Conservation (phyloP, 306 rosid species). For the Hippophae rhamnoides region DNA sequence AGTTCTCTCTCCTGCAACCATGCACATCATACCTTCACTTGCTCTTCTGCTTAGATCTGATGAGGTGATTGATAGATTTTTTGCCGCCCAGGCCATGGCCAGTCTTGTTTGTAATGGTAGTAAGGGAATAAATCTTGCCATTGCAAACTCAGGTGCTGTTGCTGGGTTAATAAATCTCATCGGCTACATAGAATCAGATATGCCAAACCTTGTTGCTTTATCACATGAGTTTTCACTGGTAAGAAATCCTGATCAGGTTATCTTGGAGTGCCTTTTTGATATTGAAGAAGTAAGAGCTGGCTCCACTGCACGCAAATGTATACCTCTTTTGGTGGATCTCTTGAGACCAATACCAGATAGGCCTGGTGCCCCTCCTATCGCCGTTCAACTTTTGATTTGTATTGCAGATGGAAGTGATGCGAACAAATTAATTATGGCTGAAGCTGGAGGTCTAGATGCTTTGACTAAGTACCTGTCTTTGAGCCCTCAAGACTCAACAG, state of each 20-base stretch:
- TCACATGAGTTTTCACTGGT: conserved; percentile 75
- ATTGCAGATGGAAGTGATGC: conserved; percentile 84
- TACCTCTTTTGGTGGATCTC: conserved; percentile 90
- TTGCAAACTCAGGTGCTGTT: conserved; percentile 91
- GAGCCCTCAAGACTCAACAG: conserved; percentile 96
- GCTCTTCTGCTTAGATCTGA: conserved; percentile 74
- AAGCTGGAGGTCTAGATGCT: conserved; percentile 93
- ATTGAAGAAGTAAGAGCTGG: conserved; percentile 82
- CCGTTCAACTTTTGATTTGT: conserved; percentile 74
- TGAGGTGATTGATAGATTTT: conserved; percentile 69
- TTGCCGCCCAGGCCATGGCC: conserved; percentile 93
- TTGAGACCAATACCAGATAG: conserved; percentile 92
- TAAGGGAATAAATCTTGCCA: conserved; percentile 69
- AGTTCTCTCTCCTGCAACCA: conserved; percentile 48
- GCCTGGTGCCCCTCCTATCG: conserved; percentile 85
- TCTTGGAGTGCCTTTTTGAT: conserved; percentile 72
- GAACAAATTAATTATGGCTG: conserved; percentile 78
- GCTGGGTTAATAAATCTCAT: conserved; percentile 68
- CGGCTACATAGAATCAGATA: conserved; percentile 67
- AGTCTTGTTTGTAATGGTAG: conserved; percentile 76
- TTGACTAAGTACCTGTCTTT: conserved; percentile 88
- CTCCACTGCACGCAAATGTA: conserved; percentile 75
- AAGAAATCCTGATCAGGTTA: conserved; percentile 79
- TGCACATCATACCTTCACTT: conserved; percentile 70
- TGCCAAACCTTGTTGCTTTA: conserved; percentile 60